These are phyloP conservation scores for Fusarium decemcellulare DNA, from an alignment of 2,329 filamentous ascomycete genomes.

Conservation along the genomic window DNA sequence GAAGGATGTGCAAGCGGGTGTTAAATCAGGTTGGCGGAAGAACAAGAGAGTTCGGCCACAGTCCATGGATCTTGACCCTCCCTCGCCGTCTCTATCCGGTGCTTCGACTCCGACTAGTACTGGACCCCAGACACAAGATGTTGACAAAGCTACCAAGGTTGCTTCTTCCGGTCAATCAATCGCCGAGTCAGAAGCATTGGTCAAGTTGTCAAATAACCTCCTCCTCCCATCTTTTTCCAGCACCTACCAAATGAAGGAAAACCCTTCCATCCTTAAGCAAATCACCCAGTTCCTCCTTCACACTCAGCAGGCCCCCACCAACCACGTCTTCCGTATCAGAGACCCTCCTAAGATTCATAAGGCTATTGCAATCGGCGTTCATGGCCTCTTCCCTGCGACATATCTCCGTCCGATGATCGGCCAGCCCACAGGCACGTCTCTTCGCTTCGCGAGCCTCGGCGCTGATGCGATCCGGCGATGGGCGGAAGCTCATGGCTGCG, in stretches of 20 bases:
- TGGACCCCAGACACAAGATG: conserved; percentile 31
- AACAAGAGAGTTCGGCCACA: conserved; percentile 62
- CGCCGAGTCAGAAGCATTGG: conserved; percentile 59
- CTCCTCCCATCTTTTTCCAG: conserved; percentile 78
- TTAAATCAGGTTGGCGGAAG: conserved; percentile 56
- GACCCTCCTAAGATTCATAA: conserved; percentile 82
- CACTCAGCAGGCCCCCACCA: conserved; percentile 69
- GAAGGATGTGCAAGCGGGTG: conserved; percentile 49
- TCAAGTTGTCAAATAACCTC: conserved; percentile 70
- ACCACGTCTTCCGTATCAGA: conserved; percentile 80
- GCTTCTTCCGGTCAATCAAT: conserved; percentile 49
- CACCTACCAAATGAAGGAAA: conserved; percentile 77
- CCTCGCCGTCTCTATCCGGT: conserved; percentile 48
- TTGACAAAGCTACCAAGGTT: conserved; percentile 28
- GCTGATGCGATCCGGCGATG: conserved; percentile 88
- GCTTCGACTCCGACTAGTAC: conserved; percentile 41
- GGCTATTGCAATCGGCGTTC: conserved; percentile 93
- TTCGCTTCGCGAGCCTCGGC: conserved; percentile 91
- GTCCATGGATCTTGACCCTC: conserved; percentile 63
- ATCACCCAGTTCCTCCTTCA: conserved; percentile 71
- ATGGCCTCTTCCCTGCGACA: conserved; percentile 92
- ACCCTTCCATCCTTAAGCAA: conserved; percentile 79
- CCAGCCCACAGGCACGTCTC: conserved; percentile 94
- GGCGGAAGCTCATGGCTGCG: conserved; percentile 80
- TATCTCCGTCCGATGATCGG: conserved; percentile 92